Percentiles rank a stretch among this genome's conserved stretches.
These are phyloP conservation scores for Starmerella powellii DNA, from an alignment of 805 yeast genomes.

Conservation along the genomic window DNA sequence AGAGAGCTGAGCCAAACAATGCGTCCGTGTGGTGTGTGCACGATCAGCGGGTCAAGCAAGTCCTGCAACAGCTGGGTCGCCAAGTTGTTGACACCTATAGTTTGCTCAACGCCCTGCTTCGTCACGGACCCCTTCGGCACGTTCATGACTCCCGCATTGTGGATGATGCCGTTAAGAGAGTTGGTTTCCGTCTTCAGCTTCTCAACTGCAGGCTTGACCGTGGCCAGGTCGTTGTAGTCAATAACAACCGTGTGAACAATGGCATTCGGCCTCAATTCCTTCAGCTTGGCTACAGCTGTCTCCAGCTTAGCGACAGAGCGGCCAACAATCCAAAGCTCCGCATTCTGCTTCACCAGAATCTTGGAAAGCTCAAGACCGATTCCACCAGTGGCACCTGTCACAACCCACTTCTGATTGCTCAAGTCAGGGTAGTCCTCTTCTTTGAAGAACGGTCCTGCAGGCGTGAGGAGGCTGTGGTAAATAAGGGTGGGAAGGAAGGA, in stretches of 20 bases:
- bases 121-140: slow-evolving; percentile 31
- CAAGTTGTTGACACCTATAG: slow-evolving; percentile 37
- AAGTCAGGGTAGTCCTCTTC: slow-evolving; percentile 26
- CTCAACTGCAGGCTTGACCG: slow-evolving; percentile 21
- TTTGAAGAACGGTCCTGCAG: slow-evolving; percentile 9
- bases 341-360: slow-evolving; percentile 18
- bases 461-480: slow-evolving; percentile 1
- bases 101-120: slow-evolving; percentile 37
- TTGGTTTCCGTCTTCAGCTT: slow-evolving; percentile 8
- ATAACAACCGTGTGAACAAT: slow-evolving; percentile 16
- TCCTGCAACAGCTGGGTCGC: slow-evolving; percentile 38
- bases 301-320: slow-evolving; percentile 30
- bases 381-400: slow-evolving; percentile 23
- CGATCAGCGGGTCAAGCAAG: slow-evolving; percentile 29
- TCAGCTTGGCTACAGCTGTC: slow-evolving; percentile 25
- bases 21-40: slow-evolving; percentile 31
- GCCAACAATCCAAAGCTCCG: slow-evolving; percentile 32
- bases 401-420: slow-evolving; percentile 27
- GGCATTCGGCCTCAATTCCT: slow-evolving; percentile 22
- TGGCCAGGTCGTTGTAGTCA: slow-evolving; percentile 23
- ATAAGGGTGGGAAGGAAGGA: not conserved
- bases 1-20: slow-evolving; percentile 38
- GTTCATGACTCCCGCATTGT: slow-evolving; percentile 23
- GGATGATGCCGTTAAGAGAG: slow-evolving; percentile 22
- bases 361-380: slow-evolving; percentile 18